Evolutionary conservation across 805 yeast genomes (phyloP).

Genomic region (Starmerella gropengiesseri): DNA sequence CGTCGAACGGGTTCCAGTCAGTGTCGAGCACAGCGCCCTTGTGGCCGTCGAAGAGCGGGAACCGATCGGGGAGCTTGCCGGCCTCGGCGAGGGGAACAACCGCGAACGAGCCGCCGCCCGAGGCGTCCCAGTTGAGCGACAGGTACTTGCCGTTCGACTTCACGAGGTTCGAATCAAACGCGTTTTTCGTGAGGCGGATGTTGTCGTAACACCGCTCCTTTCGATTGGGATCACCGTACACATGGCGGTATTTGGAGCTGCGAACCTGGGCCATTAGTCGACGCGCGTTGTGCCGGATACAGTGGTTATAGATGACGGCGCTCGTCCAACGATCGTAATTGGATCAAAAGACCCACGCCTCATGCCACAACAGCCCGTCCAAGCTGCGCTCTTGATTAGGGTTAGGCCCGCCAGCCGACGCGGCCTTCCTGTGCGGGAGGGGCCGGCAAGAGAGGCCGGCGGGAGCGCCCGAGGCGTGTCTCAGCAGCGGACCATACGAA

Average conservation of each 20-base stretch:
- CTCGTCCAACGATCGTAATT: not conserved
- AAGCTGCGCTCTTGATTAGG: not conserved
- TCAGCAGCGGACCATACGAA: no score
- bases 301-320: not conserved
- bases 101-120: slow-evolving; percentile 97
- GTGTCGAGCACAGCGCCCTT: slow-evolving; percentile 92
- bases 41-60: slow-evolving; percentile 91
- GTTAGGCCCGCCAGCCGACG: no score
- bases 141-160: slow-evolving; percentile 78
- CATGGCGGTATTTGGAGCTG: slow-evolving; percentile 94
- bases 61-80: slow-evolving; percentile 88
- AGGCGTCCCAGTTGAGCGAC: slow-evolving; percentile 82
- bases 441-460: no score
- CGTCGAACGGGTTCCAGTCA: slow-evolving; percentile 86
- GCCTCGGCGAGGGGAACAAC: slow-evolving; percentile 75
- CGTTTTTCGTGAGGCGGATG: slow-evolving; percentile 51
- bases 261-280: slow-evolving; percentile 46
- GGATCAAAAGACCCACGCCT: slow-evolving; percentile 7
- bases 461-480: no score
- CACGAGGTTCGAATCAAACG: slow-evolving; percentile 90
- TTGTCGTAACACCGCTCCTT: slow-evolving; percentile 66
- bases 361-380: not conserved
- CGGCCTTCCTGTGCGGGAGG: no score
- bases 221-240: slow-evolving; percentile 76
- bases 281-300: not conserved